Evolutionary conservation across 495 filamentous ascomycete genomes (phyloP).

Genomic region (Xylaria flabelliformis): DNA sequence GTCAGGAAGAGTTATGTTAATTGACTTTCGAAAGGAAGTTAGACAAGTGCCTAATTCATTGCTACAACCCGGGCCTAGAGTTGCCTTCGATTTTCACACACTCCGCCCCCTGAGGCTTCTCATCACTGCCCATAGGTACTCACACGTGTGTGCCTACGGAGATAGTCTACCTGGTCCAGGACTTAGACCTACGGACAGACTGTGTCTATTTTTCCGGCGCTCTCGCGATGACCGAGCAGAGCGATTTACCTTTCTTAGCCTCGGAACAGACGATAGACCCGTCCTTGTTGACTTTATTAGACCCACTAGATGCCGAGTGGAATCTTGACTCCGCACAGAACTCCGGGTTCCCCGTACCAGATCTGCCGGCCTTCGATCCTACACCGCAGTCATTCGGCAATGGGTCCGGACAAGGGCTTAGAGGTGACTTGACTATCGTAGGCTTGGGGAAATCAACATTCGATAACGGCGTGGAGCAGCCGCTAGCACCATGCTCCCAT

Average conservation of each 20-base stretch:
- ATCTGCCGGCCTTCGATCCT: not conserved
- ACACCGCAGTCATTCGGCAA: not conserved
- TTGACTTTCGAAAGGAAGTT: too few relatives aligned
- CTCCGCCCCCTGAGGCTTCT: too few relatives aligned
- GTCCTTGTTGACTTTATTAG: not conserved
- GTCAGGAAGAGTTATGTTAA: too few relatives aligned
- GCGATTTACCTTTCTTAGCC: not conserved
- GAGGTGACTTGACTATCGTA: not conserved
- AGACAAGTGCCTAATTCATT: too few relatives aligned
- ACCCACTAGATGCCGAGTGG: not conserved
- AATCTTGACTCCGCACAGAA: not conserved
- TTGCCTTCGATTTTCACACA: too few relatives aligned
- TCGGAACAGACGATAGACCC: conserved; percentile 11
- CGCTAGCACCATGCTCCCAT: conserved; percentile 49
- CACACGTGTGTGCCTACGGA: too few relatives aligned
- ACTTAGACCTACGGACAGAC: not conserved
- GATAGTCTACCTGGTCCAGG: not conserved
- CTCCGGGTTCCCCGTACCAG: not conserved
- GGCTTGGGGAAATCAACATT: conserved; percentile 27
- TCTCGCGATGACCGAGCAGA: not conserved
- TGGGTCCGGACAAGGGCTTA: not conserved
- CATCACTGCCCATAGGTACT: too few relatives aligned
- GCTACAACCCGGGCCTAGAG: too few relatives aligned
- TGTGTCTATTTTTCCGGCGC: not conserved
- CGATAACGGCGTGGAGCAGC: conserved; percentile 49